phyloP scores from a whole-genome alignment of 2,329 filamentous ascomycete species.

The Aspergillus hortae region DNA sequence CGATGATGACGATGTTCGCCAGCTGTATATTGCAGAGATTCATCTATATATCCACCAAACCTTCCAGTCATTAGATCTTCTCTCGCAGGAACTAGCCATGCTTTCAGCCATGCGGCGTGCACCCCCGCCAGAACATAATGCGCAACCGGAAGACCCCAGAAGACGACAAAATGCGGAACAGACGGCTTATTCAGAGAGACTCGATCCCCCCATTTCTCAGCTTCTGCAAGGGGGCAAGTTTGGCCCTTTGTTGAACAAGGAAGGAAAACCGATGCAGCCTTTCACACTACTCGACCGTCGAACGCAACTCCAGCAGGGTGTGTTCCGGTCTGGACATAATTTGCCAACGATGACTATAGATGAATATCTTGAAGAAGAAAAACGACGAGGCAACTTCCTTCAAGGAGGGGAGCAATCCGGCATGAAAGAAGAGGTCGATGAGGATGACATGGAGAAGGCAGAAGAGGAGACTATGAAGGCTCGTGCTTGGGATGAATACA shows the following conservation, averaged over 20 bases:
- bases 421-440: slow-evolving; percentile 69
- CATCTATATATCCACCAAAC: slow-evolving; percentile 71
- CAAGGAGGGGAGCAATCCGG: slow-evolving; percentile 78
- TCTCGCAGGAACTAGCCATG: slow-evolving; percentile 80
- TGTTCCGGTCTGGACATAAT: slow-evolving; percentile 89
- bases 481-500: slow-evolving; percentile 90
- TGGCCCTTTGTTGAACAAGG: slow-evolving; percentile 71
- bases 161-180: slow-evolving; percentile 48
- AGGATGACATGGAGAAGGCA: slow-evolving; percentile 83
- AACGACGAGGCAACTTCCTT: slow-evolving; percentile 77
- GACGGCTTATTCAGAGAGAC: slow-evolving; percentile 65
- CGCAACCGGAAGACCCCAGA: slow-evolving; percentile 34
- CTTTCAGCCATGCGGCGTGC: slow-evolving; percentile 64
- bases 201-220: slow-evolving; percentile 63
- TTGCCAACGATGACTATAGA: slow-evolving; percentile 97
- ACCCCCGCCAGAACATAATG: slow-evolving; percentile 38
- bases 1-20: slow-evolving; percentile 80
- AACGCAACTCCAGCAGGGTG: slow-evolving; percentile 70
- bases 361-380: slow-evolving; percentile 93
- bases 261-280: slow-evolving; percentile 82
- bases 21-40: slow-evolving; percentile 73
- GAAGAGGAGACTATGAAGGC: slow-evolving; percentile 93
- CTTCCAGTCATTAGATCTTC: slow-evolving; percentile 81
- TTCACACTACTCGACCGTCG: slow-evolving; percentile 81
- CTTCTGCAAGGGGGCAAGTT: slow-evolving; percentile 46